Evolutionary conservation across 257 asterid genomes (phyloP), one percentile per base, ranked within the genome.

Genomic region (Fraxinus excelsior): DNA sequence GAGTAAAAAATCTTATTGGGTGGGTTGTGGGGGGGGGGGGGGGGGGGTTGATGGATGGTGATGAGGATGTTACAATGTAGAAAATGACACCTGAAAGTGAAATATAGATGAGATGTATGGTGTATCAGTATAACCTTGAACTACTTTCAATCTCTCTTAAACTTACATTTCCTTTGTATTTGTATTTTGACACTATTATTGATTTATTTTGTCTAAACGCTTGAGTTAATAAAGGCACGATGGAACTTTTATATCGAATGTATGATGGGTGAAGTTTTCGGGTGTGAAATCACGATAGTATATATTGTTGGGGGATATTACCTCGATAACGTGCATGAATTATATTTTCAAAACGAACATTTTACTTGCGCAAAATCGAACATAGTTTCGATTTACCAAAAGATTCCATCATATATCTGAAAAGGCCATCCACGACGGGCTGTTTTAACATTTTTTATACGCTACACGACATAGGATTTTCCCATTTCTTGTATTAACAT

Each of bases 81-180:
- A 83, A 82, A 87, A 80, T 23, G 91, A 87, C 88, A 34, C 40
- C 32, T 74, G 72, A 56, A 72, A 82, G 35, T 80, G 91, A 89
- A 69, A 87, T 62, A 21, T 19, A 62, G 68, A 62, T 62, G 83
- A 82, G 92, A 86, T 81, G 73, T 86, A 74, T 84, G 86, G 82
- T 84, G 80, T 25, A 73, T 82, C n/a, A n/a, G 80, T 86, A 75
- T n/a, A 28, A 85, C 82, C 82, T 75, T 87, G 81, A 86, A 85
- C 90, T 86, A 78, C 86, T 80, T 83, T 37, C 85, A 82, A 85
- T 82, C 75, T 29, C 32, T 82, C 80, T 72, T 71, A 65, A n/a
- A n/a, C n/a, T n/a, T n/a, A n/a, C n/a, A n/a, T n/a, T n/a, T n/a
- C n/a, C n/a, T n/a, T n/a, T n/a, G n/a, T n/a, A n/a, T n/a, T n/a